A percentile compares a stretch with the other conserved stretches of the same genome.
These are phyloP conservation scores for Neospora caninum DNA, from an alignment of 169 alveolate genomes.

Conservation along the genomic window DNA sequence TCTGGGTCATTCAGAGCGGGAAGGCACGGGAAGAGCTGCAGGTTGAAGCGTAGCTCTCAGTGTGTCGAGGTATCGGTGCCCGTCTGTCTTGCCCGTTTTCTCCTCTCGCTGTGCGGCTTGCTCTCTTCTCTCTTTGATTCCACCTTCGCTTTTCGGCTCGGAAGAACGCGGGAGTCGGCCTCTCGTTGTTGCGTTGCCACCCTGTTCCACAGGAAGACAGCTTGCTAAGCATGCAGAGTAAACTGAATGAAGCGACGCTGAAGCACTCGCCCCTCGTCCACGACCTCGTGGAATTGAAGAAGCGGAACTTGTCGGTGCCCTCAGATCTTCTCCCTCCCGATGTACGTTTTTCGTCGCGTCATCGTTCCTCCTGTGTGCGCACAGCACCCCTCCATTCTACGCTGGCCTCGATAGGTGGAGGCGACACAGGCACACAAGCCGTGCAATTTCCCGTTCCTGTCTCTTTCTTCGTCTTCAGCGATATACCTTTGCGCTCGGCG, in stretches of 20 bases:
- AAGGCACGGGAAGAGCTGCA: too few species aligned
- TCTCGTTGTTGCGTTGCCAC: neutral
- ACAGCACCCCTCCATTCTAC: too few species aligned
- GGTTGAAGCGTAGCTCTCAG: too few species aligned
- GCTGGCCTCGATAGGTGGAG: too few species aligned
- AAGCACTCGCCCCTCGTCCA: constrained; percentile 38
- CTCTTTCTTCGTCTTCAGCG: too few species aligned
- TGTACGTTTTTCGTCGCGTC: neutral
- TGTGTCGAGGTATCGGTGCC: too few species aligned
- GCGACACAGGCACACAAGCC: too few species aligned
- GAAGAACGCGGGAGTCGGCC: neutral
- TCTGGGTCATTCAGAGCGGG: too few species aligned
- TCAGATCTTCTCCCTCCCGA: constrained; percentile 27
- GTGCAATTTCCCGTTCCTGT: too few species aligned
- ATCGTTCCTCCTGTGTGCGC: too few species aligned
- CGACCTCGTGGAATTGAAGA: neutral
- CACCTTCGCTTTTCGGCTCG: neutral
- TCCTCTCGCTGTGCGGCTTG: neutral
- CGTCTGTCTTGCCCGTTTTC: too few species aligned
- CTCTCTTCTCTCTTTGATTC: neutral
- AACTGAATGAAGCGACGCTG: constrained; percentile 31
- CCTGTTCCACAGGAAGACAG: constrained; percentile 15
- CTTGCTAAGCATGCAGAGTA: constrained; percentile 34
- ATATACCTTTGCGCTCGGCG: too few species aligned
- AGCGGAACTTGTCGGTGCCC: neutral